phyloP scores from a whole-genome alignment of 768 basidiomycete genomes.

The Chiua virens region DNA sequence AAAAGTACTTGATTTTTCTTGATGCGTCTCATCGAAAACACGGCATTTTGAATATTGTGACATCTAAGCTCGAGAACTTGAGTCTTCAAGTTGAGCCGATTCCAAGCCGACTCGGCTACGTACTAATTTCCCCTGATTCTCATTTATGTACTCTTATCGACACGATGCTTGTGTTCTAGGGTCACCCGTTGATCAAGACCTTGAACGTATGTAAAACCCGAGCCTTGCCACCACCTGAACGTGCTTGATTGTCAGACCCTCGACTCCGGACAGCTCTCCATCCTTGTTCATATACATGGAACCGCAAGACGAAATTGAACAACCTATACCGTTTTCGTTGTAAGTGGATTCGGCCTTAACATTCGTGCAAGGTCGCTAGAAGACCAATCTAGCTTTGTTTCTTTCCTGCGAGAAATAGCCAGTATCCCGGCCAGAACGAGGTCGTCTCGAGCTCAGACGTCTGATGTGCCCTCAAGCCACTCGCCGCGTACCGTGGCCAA shows the following conservation, averaged over 20 bases:
- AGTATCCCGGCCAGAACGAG: constrained; percentile 22
- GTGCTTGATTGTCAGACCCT: not conserved
- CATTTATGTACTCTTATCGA: not conserved
- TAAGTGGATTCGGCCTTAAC: constrained; percentile 23
- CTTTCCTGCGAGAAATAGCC: constrained; percentile 48
- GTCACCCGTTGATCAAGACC: no score
- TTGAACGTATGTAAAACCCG: no score
- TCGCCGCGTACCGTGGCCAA: constrained; percentile 43
- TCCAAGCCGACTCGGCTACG: no score
- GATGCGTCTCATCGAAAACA: no score
- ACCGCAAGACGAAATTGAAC: constrained; percentile 6
- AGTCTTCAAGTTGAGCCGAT: no score
- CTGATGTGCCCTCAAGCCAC: constrained; percentile 8
- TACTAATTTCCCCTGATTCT: no score
- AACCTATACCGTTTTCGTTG: constrained; percentile 44
- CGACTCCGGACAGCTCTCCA: not conserved
- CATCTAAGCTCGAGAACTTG: no score
- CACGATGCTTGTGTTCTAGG: not conserved
- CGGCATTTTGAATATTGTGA: no score
- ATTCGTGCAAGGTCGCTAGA: not conserved
- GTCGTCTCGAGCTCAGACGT: constrained; percentile 12
- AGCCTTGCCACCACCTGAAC: no score
- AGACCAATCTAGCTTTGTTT: constrained; percentile 42
- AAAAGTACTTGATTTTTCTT: no score
- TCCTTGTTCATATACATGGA: constrained; percentile 9